Base-by-base conservation (phyloP, 2,329 filamentous ascomycete species). In the Penicillium rolfsii region DNA sequence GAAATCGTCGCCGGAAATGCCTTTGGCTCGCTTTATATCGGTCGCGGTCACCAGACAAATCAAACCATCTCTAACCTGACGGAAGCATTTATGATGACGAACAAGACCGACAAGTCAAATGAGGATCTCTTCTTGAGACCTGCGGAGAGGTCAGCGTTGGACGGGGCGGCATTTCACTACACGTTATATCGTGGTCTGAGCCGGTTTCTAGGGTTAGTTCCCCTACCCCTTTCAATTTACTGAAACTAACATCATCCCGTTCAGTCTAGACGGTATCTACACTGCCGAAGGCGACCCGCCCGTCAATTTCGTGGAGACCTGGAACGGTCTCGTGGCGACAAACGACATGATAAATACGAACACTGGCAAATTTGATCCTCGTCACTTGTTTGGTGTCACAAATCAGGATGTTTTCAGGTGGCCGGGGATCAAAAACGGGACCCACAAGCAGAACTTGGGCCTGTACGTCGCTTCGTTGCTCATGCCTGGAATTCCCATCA, bases 371-470 rank as follows among this genome's bases (percentile, higher is more conserved):
- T 86, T 87, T 57, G 86, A 89, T 65, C 87, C 87, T 3, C 81
- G 86, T 4, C 86, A 89, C 67, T 82, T 89, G 80, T 88, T 83
- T 69, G 86, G 86, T 53, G 81, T 82, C 2, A 86, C 85, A 3
- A 88, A 89, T 68, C 86, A 89, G 74, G 87, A 89, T 70, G 84
- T 88, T 7, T 85, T 89, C 69, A 80, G 86, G 45, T 89, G 86
- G 86, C 86, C 86, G 16, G 80, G 84, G 12, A 77, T 88, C 35
- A 74, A 78, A 45, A 80, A 85, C 59, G 86, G 86, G 9, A 83
- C 83, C 0, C 77, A 86, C 64, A 79, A 83, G 45, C 82, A 85
- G 70, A 73, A 87, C 73, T 87, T 9, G 86, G 81, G 5, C 76
- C 83, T 24, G 87, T 85, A 48, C 67, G 78, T 89, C 41, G 84